These are phyloP conservation scores for Penicillium cosmopolitanum DNA, from an alignment of 495 filamentous ascomycete species.

Conservation along the genomic window DNA sequence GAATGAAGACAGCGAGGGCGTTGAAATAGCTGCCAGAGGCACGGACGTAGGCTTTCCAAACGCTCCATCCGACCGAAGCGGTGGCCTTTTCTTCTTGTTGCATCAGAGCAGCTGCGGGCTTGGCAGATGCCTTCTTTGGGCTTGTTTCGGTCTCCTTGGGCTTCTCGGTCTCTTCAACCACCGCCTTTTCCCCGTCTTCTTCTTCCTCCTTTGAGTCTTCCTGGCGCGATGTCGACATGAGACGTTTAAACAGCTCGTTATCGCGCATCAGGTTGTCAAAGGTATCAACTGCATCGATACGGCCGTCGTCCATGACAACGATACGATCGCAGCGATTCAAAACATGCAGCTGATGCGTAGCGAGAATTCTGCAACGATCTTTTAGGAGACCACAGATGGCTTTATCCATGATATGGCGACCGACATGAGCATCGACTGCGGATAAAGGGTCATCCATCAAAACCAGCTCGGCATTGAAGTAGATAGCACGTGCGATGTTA, in stretches of 20 bases:
- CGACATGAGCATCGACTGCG: constrained; percentile 85
- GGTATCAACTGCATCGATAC: constrained; percentile 81
- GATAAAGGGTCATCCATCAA: constrained; percentile 86
- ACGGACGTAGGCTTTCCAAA: constrained; percentile 78
- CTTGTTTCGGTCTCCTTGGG: constrained; percentile 47
- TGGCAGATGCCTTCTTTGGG: constrained; percentile 58
- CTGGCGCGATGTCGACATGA: constrained; percentile 82
- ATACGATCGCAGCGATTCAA: constrained; percentile 88
- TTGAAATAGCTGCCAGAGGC: constrained; percentile 81
- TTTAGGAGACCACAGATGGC: constrained; percentile 89
- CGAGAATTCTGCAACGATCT: constrained; percentile 86
- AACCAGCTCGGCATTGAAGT: constrained; percentile 79
- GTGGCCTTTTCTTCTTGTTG: constrained; percentile 86
- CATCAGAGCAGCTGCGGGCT: constrained; percentile 73
- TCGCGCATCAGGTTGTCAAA: constrained; percentile 82
- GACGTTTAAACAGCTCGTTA: constrained; percentile 71
- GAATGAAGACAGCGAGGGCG: constrained; percentile 61
- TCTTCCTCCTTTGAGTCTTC: constrained; percentile 63
- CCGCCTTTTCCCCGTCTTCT: constrained; percentile 48
- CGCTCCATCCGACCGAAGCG: constrained; percentile 78
- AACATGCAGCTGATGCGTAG: constrained; percentile 94
- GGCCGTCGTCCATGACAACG: constrained; percentile 86
- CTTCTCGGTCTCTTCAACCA: constrained; percentile 50
- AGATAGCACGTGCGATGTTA: constrained; percentile 83
- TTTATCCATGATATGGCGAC: constrained; percentile 93